Evolutionary conservation across 208 protist species (phyloP), one percentile per base, ranked within the genome.

Genomic region (Trypanosoma scelopori): DNA sequence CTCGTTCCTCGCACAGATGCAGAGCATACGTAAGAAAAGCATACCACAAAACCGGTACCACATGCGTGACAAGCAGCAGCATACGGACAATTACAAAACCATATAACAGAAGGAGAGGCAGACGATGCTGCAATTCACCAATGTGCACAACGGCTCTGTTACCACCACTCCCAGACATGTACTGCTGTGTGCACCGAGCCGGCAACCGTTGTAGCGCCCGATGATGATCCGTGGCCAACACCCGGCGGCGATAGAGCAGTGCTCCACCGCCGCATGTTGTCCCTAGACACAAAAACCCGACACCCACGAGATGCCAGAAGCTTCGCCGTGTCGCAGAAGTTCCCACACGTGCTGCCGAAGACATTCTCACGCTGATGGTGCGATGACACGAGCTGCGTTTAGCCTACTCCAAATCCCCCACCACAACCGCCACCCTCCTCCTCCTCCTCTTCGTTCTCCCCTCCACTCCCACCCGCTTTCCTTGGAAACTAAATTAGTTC

Each of bases 1-100:
- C 67, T 25, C 48, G 49, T 30, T 79, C 66, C 1, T 74, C 61
- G 65, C 89, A 95, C 20, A 88, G 46, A 22, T 71, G 59, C n/a
- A 86, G 53, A 13, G 46, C 69, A 59, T 84, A 78, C 18, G 74
- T 77, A 18, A 87, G 73, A 63, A 92, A 60, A 0, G 71, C 71
- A 56, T 81, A 88, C 82, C 84, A 88, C 20, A 82, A 11, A 7
- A 72, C 48, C 6, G 66, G 66, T 4, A 72, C 48, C 18, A 65
- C 25, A 32, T 61, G 66, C 13, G 45, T 9, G 0, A 53, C 13
- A 16, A 72, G 66, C 20, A 65, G 20, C 3, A 65, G 9, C 18
- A 57, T 43, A 30, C 66, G 66, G 12, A 50, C 0, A 13, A 65
- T n/a, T 47, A 59, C 57, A 43, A 72, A 28, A 47, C 27, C 66